Conservation (phyloP, 805 yeast genomes). For the Yarrowia phangngaensis region DNA sequence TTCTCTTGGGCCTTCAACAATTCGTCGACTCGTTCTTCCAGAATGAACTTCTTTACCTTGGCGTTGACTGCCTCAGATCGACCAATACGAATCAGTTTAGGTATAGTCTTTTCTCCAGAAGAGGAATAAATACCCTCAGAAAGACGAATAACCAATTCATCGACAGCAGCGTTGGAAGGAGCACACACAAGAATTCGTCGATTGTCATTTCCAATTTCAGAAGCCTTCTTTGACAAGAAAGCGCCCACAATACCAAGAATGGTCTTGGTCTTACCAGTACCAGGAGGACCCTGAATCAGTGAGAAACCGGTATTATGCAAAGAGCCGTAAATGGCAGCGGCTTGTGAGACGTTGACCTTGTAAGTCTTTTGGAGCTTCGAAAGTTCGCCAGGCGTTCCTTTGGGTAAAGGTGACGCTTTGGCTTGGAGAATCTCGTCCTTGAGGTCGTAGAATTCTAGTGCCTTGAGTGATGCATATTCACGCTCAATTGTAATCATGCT, state of each 20-base stretch:
- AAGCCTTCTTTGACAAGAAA: slow-evolving; percentile 41
- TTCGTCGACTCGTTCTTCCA: slow-evolving; percentile 79
- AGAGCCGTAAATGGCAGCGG: slow-evolving; percentile 77
- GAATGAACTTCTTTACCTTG: slow-evolving; percentile 73
- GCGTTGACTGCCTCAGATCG: slow-evolving; percentile 81
- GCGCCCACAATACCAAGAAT: slow-evolving; percentile 88
- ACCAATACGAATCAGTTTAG: slow-evolving; percentile 81
- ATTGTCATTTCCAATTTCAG: slow-evolving; percentile 7
- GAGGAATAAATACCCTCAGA: slow-evolving; percentile 57
- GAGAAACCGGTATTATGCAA: slow-evolving; percentile 70
- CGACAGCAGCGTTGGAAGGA: slow-evolving; percentile 98
- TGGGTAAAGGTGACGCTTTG: slow-evolving; percentile 46
- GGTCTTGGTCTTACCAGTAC: slow-evolving; percentile 98
- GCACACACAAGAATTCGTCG: slow-evolving; percentile 84
- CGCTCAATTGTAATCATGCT: slow-evolving; percentile 87
- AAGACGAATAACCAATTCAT: slow-evolving; percentile 82
- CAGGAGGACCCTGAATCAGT: slow-evolving; percentile 97
- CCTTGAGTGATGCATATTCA: slow-evolving; percentile 80
- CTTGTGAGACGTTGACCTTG: slow-evolving; percentile 81
- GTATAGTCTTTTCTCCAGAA: slow-evolving; percentile 49
- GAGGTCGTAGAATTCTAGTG: slow-evolving; percentile 76
- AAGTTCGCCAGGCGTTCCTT: slow-evolving; percentile 37
- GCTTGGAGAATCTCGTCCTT: slow-evolving; percentile 65
- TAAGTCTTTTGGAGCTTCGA: slow-evolving; percentile 46
- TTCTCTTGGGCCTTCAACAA: slow-evolving; percentile 44